Evolutionary conservation across 2,329 filamentous ascomycete genomes (phyloP).

Genomic region (Lasiodiplodia citricola): DNA sequence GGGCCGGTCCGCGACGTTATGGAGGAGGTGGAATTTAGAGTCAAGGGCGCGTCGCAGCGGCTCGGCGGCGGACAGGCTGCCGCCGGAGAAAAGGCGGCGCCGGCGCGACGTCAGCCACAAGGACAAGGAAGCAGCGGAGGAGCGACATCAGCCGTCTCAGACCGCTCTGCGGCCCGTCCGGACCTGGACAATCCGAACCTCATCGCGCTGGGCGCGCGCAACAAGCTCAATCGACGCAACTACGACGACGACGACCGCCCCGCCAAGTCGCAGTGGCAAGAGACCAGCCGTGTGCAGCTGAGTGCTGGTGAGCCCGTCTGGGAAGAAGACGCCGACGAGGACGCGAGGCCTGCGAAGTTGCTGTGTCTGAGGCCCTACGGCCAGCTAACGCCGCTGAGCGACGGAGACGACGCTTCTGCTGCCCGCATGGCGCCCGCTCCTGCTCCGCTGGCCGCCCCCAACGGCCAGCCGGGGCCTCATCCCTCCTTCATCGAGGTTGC

Average conservation of each 20-base stretch:
- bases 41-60: not conserved
- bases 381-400: constrained; percentile 11
- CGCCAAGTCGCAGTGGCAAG: not conserved
- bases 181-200: constrained; percentile 19
- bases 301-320: not conserved
- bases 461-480: constrained; percentile 54
- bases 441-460: constrained; percentile 32
- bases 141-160: not conserved
- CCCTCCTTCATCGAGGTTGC: constrained; percentile 69
- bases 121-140: not conserved
- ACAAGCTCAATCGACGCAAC: constrained; percentile 2
- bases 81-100: constrained; percentile 7
- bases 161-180: constrained; percentile 12
- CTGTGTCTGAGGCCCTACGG: constrained; percentile 4
- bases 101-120: not conserved
- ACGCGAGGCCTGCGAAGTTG: not conserved
- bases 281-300: too few relatives aligned
- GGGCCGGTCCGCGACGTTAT: not conserved
- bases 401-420: not conserved
- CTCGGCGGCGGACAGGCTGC: not conserved
- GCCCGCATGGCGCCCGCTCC: constrained; percentile 39
- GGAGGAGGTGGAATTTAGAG: not conserved
- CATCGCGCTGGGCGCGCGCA: constrained; percentile 15
- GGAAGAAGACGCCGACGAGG: not conserved
- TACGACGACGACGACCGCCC: not conserved